phyloP scores from a whole-genome alignment of 73 alveolate genomes.

The Paramecium caudatum region DNA sequence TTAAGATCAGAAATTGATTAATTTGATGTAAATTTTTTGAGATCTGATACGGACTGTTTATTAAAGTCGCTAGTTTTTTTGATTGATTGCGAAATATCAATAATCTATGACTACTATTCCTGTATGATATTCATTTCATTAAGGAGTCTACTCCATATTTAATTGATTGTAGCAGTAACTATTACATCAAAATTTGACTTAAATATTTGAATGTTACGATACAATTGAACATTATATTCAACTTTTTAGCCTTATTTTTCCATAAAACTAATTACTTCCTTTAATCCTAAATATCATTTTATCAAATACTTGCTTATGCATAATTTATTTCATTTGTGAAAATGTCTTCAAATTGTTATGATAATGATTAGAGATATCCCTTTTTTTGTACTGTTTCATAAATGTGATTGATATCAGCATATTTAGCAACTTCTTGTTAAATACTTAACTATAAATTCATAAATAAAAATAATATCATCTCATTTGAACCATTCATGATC shows the following conservation, averaged over 20 bases:
- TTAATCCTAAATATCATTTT: not conserved
- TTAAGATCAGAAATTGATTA: slow-evolving; percentile 35
- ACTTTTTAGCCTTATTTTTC: slow-evolving; percentile 48
- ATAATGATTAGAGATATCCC: not conserved
- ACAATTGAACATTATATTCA: slow-evolving; percentile 20
- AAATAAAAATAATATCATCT: not conserved
- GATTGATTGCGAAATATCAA: not conserved
- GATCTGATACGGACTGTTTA: not conserved
- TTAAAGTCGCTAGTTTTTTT: not conserved
- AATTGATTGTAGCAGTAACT: slow-evolving; percentile 7
- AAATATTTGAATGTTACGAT: slow-evolving; percentile 23
- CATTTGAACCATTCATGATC: slow-evolving; percentile 54
- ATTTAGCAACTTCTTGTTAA: slow-evolving; percentile 23
- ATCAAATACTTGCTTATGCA: slow-evolving; percentile 33
- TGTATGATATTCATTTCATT: not conserved
- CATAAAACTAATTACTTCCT: slow-evolving; percentile 32
- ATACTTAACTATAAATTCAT: slow-evolving; percentile 50
- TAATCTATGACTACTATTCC: not conserved
- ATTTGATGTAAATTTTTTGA: not conserved
- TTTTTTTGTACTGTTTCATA: slow-evolving; percentile 43
- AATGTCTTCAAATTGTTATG: slow-evolving; percentile 17
- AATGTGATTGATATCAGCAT: slow-evolving; percentile 64
- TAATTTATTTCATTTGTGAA: slow-evolving; percentile 44
- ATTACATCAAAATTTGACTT: slow-evolving; percentile 63
- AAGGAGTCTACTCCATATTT: slow-evolving; percentile 52